phyloP scores from a whole-genome alignment of 306 rosid genomes.

The Mimosa pudica region DNA sequence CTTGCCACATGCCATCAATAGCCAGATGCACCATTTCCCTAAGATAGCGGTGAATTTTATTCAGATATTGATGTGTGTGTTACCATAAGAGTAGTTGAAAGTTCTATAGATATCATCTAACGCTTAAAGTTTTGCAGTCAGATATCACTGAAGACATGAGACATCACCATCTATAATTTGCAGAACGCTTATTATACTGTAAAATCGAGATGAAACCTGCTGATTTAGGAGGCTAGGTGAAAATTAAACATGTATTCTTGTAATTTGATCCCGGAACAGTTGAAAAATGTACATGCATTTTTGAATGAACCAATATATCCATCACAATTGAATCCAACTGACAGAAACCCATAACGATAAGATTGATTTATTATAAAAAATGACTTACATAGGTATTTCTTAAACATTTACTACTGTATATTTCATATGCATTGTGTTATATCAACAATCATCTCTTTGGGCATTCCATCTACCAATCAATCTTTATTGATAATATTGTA shows the following conservation, averaged over 20 bases:
- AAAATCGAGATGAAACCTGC: not conserved
- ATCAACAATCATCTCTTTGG: not conserved
- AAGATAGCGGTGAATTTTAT: conserved; percentile 38
- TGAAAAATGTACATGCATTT: not conserved
- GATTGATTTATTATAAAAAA: not conserved
- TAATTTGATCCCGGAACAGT: not conserved
- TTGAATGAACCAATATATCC: not conserved
- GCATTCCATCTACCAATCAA: not conserved
- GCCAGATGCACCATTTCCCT: conserved; percentile 99
- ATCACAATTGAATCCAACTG: not conserved
- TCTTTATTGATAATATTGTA: too few species aligned
- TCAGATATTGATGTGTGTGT: conserved; percentile 12
- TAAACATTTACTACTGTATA: not conserved
- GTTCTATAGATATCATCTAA: conserved; percentile 4
- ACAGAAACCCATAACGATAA: not conserved
- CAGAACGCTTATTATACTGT: not conserved
- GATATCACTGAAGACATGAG: not conserved
- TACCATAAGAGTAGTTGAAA: not conserved
- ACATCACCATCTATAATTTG: not conserved
- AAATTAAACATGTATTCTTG: not conserved
- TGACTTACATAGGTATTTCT: not conserved
- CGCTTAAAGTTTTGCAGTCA: not conserved
- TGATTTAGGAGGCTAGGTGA: not conserved
- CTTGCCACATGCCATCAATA: conserved; percentile 99
- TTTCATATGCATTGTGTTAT: not conserved